A percentile compares a stretch with the other conserved stretches of the same genome.
Conservation (phyloP, 179 eudicot genomes). For the Corrigiola litoralis region DNA sequence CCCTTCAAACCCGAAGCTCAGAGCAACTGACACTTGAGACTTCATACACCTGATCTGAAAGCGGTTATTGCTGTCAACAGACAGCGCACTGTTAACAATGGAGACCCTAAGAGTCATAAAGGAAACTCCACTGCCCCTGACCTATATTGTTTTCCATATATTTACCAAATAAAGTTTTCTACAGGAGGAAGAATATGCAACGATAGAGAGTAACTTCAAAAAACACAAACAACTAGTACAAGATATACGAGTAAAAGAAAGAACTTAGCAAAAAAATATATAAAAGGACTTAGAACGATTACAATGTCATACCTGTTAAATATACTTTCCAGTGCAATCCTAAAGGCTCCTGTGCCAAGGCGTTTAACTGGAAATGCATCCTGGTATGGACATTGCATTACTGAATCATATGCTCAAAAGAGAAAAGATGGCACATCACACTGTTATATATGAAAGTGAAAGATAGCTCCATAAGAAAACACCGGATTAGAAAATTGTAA, state of each 20-base stretch:
- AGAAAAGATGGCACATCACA: not conserved
- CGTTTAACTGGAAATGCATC: slow-evolving; percentile 76
- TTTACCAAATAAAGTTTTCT: not conserved
- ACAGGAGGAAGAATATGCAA: not conserved
- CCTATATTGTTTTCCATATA: too few species aligned
- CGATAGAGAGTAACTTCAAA: not conserved
- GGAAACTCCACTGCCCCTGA: too few species aligned
- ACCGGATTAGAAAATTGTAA: not conserved
- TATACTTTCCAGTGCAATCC: slow-evolving; percentile 67
- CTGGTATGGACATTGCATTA: slow-evolving; percentile 25
- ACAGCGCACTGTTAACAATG: not conserved
- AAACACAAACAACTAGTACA: too few species aligned
- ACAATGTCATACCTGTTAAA: slow-evolving; percentile 66
- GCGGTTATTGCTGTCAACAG: too few species aligned
- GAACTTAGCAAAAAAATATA: not conserved
- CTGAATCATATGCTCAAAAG: slow-evolving; percentile 7
- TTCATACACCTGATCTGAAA: not conserved
- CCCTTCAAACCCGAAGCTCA: not conserved
- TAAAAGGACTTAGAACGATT: not conserved
- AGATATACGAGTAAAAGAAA: not conserved
- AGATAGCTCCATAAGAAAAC: not conserved
- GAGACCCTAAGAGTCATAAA: too few species aligned
- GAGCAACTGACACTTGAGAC: not conserved
- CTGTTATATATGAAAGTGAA: not conserved
- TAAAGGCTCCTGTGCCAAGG: slow-evolving; percentile 84